These are phyloP conservation scores for Halophytophthora batemanensis DNA, from an alignment of 352 stramenopile genomes.

Conservation along the genomic window DNA sequence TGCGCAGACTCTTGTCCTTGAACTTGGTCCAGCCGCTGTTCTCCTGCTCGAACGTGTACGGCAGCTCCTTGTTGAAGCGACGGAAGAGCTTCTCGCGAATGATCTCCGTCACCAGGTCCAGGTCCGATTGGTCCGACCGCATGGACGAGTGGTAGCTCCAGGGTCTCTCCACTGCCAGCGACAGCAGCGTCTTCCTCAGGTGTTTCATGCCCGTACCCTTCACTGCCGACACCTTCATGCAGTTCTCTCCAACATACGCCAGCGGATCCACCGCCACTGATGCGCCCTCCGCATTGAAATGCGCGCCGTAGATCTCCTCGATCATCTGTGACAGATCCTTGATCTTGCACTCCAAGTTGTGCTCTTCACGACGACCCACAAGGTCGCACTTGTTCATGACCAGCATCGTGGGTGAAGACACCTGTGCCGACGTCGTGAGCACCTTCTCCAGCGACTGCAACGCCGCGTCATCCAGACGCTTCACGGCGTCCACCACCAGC, in stretches of 20 bases:
- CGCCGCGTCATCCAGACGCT: constrained; percentile 75
- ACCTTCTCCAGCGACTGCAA: constrained; percentile 78
- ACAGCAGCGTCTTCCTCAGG: constrained; percentile 64
- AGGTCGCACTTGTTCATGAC: constrained; percentile 88
- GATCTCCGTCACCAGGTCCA: constrained; percentile 85
- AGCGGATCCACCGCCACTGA: constrained; percentile 61
- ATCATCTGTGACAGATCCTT: constrained; percentile 83
- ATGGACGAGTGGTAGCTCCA: constrained; percentile 87
- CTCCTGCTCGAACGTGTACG: constrained; percentile 80
- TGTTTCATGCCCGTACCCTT: constrained; percentile 67
- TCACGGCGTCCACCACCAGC: constrained; percentile 81
- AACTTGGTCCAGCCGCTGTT: constrained; percentile 87
- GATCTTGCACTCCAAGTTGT: constrained; percentile 62
- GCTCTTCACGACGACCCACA: constrained; percentile 45
- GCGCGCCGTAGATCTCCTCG: constrained; percentile 64
- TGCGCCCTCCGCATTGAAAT: constrained; percentile 55
- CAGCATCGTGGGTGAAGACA: constrained; percentile 76
- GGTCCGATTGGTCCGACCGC: constrained; percentile 77
- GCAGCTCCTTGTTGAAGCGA: constrained; percentile 87
- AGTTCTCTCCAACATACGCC: constrained; percentile 68
- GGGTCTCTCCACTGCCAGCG: constrained; percentile 61
- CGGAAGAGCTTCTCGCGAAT: constrained; percentile 86
- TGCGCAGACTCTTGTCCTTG: constrained; percentile 81
- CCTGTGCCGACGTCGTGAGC: constrained; percentile 70
- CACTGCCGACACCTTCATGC: constrained; percentile 73